These are phyloP conservation scores for Solanum hybrid DNA, from an alignment of 305 asterid genomes.

Conservation along the genomic window DNA sequence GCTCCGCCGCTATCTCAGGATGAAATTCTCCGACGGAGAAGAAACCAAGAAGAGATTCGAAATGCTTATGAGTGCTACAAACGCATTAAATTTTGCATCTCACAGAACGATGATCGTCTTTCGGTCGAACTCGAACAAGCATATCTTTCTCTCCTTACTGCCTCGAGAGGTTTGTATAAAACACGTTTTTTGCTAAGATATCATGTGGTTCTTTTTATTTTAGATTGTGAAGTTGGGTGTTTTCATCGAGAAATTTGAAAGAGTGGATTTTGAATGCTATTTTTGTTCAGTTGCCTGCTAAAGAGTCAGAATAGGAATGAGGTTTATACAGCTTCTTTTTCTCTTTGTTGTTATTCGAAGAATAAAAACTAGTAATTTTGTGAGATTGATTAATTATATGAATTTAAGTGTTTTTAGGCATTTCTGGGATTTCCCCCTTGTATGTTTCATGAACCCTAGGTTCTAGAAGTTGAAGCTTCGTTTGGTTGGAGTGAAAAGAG, in stretches of 20 bases:
- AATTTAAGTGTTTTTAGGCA: not conserved
- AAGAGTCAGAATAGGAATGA: not conserved
- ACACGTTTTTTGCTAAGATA: not conserved
- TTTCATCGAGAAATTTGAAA: not conserved
- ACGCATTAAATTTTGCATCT: slow-evolving; percentile 43
- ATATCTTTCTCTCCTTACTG: slow-evolving; percentile 60
- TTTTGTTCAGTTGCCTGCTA: not conserved
- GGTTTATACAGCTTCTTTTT: not conserved
- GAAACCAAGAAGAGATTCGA: slow-evolving; percentile 81
- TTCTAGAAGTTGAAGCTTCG: not conserved
- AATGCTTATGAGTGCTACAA: slow-evolving; percentile 56
- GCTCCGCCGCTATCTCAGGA: slow-evolving; percentile 56
- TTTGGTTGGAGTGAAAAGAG: not conserved
- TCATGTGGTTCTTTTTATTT: not conserved
- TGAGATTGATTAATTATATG: not conserved
- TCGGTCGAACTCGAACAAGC: slow-evolving; percentile 56
- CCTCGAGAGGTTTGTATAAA: slow-evolving; percentile 52
- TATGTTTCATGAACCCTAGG: not conserved
- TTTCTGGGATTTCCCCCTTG: not conserved
- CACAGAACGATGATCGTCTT: slow-evolving; percentile 33
- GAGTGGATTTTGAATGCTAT: not conserved
- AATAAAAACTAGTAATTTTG: not conserved
- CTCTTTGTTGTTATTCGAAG: not conserved
- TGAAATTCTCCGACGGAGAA: slow-evolving; percentile 55
- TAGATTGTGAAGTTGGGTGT: not conserved